Base-by-base conservation (phyloP, 192 early-diverging fungal species). In the Podila minutissima region DNA sequence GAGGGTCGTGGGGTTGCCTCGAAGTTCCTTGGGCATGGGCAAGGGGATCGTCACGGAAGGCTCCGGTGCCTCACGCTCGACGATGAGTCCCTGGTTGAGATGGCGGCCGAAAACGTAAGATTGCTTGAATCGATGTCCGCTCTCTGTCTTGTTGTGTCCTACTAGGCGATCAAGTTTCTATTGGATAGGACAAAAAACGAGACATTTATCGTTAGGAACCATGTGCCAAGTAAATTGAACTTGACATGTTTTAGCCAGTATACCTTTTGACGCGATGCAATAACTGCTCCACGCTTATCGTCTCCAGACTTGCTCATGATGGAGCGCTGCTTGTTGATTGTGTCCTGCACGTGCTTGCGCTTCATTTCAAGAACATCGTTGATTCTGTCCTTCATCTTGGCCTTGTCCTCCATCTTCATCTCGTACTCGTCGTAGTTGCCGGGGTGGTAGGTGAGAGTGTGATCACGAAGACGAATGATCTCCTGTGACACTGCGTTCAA, bases 361-460 rank as follows among this genome's bases (percentile, higher is more conserved):
- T 93, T 89, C 71, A 91, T 94, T 62, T 94, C 91, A 19, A 90
- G 78, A 7, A 86, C 87, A 37, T 88, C 87, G 2, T 78, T 75
- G 72, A 91, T 85, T 49, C 90, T 84, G 73, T 92, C 87, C 73
- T 94, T 92, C 74, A 89, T 88, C 62, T 88, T 84, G 41, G 85
- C 86, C 66, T 93, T 87, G 64, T 96, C 91, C 65, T 94, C 93
- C 59, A 87, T 84, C 61, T 91, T 92, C 83, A 89, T 82, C 73
- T 93, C 88, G 70, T 90, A 97, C 65, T 95, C 94, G 59, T 94
- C 91, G 85, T 93, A 98, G 87, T 96, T 97, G 53, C 96, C 96
- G 26, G 85, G 85, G 67, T 94, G 90, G 83, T 97, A 97, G 0
- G 75, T 84, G 37, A 97, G 86, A 69, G 86, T 82, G 66, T 91